Percentiles rank a stretch among this genome's conserved stretches.
phyloP scores from a whole-genome alignment of 305 asterid genomes.

The Plantago coronopus region DNA sequence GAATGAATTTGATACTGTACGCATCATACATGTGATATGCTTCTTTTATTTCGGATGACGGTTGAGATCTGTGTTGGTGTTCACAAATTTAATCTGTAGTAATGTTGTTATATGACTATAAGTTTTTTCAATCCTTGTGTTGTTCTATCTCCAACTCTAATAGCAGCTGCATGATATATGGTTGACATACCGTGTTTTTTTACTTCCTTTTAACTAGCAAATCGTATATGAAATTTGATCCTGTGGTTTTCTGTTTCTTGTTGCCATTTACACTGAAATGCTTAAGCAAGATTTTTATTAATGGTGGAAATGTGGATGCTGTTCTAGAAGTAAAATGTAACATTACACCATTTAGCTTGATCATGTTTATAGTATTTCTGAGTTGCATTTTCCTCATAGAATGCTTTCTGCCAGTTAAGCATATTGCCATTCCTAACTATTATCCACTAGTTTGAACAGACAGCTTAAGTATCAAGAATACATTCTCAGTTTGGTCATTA shows the following conservation, averaged over 20 bases:
- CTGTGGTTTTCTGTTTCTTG: background rate
- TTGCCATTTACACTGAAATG: background rate
- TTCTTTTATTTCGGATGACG: no score
- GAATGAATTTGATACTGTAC: constrained; percentile 4
- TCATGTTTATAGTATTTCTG: constrained; percentile 2
- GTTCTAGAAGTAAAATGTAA: background rate
- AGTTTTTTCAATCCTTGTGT: background rate
- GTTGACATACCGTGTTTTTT: no score
- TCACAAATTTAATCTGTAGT: background rate
- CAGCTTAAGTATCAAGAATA: constrained; percentile 2
- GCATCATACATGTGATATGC: background rate
- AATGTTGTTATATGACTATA: background rate
- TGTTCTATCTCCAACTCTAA: background rate
- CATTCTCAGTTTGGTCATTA: background rate
- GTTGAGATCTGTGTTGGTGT: background rate
- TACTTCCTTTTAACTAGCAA: background rate
- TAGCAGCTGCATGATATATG: background rate
- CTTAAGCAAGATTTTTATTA: no score
- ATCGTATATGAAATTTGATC: constrained; percentile 1
- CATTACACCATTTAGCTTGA: constrained; percentile 1
- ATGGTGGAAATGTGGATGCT: background rate
- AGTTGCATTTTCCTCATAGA: background rate
- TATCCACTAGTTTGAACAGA: constrained; percentile 7
- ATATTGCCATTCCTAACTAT: constrained; percentile 1
- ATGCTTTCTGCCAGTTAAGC: constrained; percentile 8